Evolutionary conservation across 148 eudicot species (phyloP).

Genomic region (Rhododendron kiyosumense): DNA sequence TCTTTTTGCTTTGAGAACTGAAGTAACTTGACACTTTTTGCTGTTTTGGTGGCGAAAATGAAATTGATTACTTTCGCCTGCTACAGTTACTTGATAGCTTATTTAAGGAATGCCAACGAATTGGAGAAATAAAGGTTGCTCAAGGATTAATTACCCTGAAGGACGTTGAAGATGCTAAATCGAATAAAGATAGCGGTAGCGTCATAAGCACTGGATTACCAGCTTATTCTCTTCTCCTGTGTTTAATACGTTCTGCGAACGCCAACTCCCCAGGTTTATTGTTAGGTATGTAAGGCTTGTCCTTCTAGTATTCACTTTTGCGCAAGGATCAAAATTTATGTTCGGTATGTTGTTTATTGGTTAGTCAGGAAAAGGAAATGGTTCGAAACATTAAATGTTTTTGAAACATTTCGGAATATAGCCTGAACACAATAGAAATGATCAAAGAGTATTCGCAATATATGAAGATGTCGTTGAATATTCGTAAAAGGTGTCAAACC

Average conservation of each 20-base stretch:
- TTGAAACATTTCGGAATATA: background rate
- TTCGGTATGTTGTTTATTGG: background rate
- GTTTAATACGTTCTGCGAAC: slow-evolving; percentile 71
- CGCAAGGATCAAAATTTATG: background rate
- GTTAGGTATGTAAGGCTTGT: slow-evolving; percentile 35
- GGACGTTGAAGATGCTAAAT: slow-evolving; percentile 77
- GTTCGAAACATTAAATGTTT: background rate
- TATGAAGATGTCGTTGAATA: background rate
- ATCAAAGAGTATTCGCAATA: no score
- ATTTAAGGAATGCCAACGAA: slow-evolving; percentile 51
- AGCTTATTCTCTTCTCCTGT: slow-evolving; percentile 66
- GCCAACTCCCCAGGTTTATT: slow-evolving; percentile 64
- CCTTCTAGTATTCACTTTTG: background rate
- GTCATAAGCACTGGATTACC: slow-evolving; percentile 72
- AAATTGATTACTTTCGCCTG: background rate
- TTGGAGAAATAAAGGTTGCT: slow-evolving; percentile 58
- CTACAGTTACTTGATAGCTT: slow-evolving; percentile 60
- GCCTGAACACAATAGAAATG: background rate
- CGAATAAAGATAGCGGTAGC: slow-evolving; percentile 43
- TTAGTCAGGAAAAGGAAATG: background rate
- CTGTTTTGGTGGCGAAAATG: slow-evolving; percentile 3
- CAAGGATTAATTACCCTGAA: slow-evolving; percentile 58
- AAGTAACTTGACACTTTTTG: background rate
- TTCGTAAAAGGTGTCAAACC: background rate
- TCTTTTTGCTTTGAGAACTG: background rate